Evolutionary conservation across 1,284 basidiomycete species (phyloP), one percentile per base, ranked within the genome.

Genomic region (Ustanciosporium gigantosporum): DNA sequence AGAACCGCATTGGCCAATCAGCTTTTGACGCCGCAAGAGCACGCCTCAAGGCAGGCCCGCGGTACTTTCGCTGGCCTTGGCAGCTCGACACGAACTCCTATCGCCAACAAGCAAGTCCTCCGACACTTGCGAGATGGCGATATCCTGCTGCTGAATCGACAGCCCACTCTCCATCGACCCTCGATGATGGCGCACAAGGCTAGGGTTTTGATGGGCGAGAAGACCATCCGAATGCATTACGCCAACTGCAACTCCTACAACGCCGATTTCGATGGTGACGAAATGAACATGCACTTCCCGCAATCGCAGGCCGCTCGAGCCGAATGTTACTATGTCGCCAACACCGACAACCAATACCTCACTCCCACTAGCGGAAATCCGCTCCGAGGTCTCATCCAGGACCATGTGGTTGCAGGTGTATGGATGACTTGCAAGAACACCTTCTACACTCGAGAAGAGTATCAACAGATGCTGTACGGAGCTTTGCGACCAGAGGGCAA

Each of bases 241-340:
- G 95, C 95, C 38, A 98, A 98, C 77, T 98, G 95, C 81, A 97
- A 97, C 79, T 97, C 94, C 5, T 98, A 98, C 80, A 98, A 98
- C 74, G 95, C 95, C 78, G 95, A 99, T 81, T 99, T 99, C 78
- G 95, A 99, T 77, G 95, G 95, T 71, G 95, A 99, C 81, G 90
- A 98, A 80, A 98, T 98, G 94, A 98, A 98, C 81, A 93, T 98
- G 60, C 94, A 98, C 81, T 98, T 98, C 76, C 92, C 94, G 69
- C 94, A 95, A 80, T 91, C 90, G 69, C 87, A 92, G 68, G 84
- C 94, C 32, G 93, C 95, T 36, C 87, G 94, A 51, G 89, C 94
- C 8, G 87, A 84, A 84, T 90, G 66, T 47, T 77, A 77, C 69
- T 56, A 75, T 79, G 90, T 99, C 70, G 92, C 94, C 62, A 97